Conservation (phyloP, 2,329 filamentous ascomycete genomes). For the Exophiala calicioides region DNA sequence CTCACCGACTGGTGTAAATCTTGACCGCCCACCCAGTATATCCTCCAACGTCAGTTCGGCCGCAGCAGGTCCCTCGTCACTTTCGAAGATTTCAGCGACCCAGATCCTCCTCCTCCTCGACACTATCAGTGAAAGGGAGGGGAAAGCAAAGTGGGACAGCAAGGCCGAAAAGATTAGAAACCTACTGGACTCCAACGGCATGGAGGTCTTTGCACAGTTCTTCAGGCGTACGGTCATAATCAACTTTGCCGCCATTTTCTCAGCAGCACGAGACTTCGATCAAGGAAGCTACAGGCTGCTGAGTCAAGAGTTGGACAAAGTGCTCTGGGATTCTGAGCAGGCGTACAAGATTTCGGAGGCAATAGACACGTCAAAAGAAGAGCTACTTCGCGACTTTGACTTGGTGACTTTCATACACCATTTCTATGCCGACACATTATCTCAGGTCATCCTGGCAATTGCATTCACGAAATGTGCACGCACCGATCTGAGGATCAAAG, state of each 20-base stretch:
- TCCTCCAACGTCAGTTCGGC: constrained; percentile 40
- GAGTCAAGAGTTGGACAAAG: constrained; percentile 80
- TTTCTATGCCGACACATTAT: constrained; percentile 86
- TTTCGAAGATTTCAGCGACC: constrained; percentile 91
- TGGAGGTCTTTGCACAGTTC: constrained; percentile 97
- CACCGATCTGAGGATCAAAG: constrained; percentile 83
- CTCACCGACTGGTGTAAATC: constrained; percentile 47
- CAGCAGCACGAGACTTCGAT: constrained; percentile 66
- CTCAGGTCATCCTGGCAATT: constrained; percentile 83
- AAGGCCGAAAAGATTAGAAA: constrained; percentile 91
- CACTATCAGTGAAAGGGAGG: constrained; percentile 92
- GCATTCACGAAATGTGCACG: constrained; percentile 84
- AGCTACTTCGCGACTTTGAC: constrained; percentile 94
- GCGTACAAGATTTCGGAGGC: constrained; percentile 90
- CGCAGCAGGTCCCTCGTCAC: constrained; percentile 57
- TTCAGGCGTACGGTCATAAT: constrained; percentile 88
- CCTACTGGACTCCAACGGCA: constrained; percentile 95
- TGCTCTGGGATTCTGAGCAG: constrained; percentile 76
- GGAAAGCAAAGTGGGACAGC: constrained; percentile 84
- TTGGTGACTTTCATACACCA: constrained; percentile 94
- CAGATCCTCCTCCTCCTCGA: constrained; percentile 94
- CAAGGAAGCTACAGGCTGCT: constrained; percentile 85
- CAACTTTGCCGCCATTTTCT: constrained; percentile 89
- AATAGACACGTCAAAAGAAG: constrained; percentile 85
- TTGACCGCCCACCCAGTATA: constrained; percentile 18